Base-by-base conservation (phyloP, 2,329 filamentous ascomycete species). In the Colletotrichum melonis region DNA sequence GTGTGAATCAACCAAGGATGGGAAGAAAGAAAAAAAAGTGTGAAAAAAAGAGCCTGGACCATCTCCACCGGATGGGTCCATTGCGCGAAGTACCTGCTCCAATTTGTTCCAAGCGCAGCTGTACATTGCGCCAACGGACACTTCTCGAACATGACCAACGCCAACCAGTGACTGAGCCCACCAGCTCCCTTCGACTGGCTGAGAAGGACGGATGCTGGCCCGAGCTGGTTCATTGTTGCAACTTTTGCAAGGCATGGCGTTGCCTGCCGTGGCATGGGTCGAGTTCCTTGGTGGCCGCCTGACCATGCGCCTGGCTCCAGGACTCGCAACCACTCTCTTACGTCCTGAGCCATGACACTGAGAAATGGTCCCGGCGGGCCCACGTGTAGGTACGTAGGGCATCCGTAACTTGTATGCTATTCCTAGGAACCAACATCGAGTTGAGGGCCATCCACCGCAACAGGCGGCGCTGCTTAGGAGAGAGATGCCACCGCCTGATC, bases 1-100 rank as follows among this genome's bases (percentile, higher is more conserved):
- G 38, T 59, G 32, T 46, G 42, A 38, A 28, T 22, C 32, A 35
- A 54, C 28, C 52, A 60, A 26, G 30, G 16, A 52, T 11, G 49
- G 35, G 7, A 32, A 54, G 22, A 26, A 22, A 59, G 30, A 24
- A 30, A 30, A 60, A 32, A 60, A 54, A 30, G 9, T 38, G 19
- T 26, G n/a, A 28, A 57, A 57, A 64, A 58, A 58, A 38, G 60
- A 69, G 62, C 42, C 60, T 56, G 63, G 67, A 32, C 67, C 67
- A 54, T 62, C 67, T 70, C 67, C 67, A 70, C 67, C 60, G 22
- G 16, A 24, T 24, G 67, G 67, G 24, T 49, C 62, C 28, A 30
- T 49, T 38, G 38, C 35, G 58, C 11, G 26, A 66, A 24, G 66
- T 56, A 19, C 66, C 46, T 57, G 32, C 35, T 38, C 60, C 28